phyloP scores from a whole-genome alignment of 805 yeast genomes.

The Spathaspora passalidarum region DNA sequence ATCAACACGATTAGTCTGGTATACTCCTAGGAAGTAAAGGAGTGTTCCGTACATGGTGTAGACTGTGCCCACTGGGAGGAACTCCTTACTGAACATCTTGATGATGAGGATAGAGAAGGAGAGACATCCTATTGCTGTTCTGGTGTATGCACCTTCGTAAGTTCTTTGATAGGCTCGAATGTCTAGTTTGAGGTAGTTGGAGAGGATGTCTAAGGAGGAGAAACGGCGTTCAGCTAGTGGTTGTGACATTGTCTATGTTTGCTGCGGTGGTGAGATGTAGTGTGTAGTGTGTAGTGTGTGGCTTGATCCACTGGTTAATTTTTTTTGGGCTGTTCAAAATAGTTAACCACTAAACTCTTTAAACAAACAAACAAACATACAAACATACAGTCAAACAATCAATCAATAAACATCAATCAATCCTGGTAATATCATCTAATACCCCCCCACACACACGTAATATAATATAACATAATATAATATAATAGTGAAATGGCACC shows the following conservation, averaged over 20 bases:
- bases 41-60: constrained; percentile 59
- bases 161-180: constrained; percentile 75
- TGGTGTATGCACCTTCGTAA: constrained; percentile 77
- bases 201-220: constrained; percentile 34
- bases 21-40: constrained; percentile 38
- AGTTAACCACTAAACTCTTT: too few relatives aligned
- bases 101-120: constrained; percentile 64
- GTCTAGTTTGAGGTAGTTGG: constrained; percentile 44
- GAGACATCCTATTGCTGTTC: constrained; percentile 68
- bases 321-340: too few relatives aligned
- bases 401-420: too few relatives aligned
- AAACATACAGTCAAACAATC: too few relatives aligned
- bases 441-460: too few relatives aligned
- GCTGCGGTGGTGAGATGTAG: neutral
- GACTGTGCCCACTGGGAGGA: constrained; percentile 63
- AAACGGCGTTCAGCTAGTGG: constrained; percentile 19
- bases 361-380: too few relatives aligned
- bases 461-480: too few relatives aligned
- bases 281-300: too few relatives aligned
- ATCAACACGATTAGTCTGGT: constrained; percentile 32
- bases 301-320: too few relatives aligned
- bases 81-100: constrained; percentile 61
- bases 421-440: too few relatives aligned
- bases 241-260: neutral
- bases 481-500: too few relatives aligned